A percentile compares a stretch with the other conserved stretches of the same genome.
phyloP scores from a whole-genome alignment of 2,329 filamentous ascomycete species.

The Aspergillus sp. region DNA sequence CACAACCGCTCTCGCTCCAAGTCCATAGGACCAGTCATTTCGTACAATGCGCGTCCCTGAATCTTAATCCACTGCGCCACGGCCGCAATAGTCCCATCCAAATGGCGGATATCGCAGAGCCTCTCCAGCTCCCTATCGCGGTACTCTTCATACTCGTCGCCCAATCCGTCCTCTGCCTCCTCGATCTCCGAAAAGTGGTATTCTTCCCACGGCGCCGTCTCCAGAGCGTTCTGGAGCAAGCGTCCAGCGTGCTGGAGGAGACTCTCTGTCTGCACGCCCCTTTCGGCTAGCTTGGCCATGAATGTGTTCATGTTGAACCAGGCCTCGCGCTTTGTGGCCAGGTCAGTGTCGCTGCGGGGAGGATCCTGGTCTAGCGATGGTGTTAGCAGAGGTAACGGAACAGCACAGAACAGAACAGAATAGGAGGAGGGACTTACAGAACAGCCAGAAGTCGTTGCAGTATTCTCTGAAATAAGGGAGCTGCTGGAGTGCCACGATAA shows the following conservation, averaged over 20 bases:
- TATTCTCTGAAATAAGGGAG: background rate
- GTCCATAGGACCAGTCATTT: background rate
- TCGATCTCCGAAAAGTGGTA: background rate
- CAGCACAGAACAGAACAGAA: background rate
- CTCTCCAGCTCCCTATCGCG: background rate
- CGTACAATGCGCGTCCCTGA: conserved; percentile 3
- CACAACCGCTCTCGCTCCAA: background rate
- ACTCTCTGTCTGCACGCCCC: background rate
- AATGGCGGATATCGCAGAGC: background rate
- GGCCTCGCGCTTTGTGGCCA: too few species aligned
- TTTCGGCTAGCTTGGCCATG: conserved; percentile 3
- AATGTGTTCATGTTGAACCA: background rate
- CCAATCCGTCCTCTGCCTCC: background rate
- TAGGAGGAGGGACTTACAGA: background rate
- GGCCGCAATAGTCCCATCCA: conserved; percentile 6
- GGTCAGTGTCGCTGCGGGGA: too few species aligned
- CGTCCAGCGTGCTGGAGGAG: background rate
- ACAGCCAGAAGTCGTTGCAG: background rate
- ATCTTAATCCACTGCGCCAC: conserved; percentile 5
- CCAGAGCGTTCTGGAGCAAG: background rate
- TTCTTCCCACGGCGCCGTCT: background rate
- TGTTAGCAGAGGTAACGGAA: background rate
- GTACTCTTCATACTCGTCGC: background rate
- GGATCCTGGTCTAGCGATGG: too few species aligned
- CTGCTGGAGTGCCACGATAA: background rate